Evolutionary conservation across 2,329 filamentous ascomycete genomes (phyloP), one percentile per base, ranked within the genome.

Genomic region (Verticillium alfalfae): DNA sequence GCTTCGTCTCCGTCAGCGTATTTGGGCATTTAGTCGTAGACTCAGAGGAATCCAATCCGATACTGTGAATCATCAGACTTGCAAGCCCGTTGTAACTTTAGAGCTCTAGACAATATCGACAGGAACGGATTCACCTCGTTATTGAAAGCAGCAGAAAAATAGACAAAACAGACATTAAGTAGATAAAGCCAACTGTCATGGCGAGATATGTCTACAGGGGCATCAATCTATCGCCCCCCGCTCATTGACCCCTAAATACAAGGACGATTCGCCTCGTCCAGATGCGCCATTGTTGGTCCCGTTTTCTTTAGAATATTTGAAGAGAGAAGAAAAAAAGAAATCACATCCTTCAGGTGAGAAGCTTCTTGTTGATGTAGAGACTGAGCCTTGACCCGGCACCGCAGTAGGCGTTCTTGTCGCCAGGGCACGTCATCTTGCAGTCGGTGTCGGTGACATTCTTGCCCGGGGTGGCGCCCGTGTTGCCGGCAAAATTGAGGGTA

Each of bases 371-470:
- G 18, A 66, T 61, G 5, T 76, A 76, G 57, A 75, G 34, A 49
- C 69, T 74, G 57, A 76, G 63, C 61, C 66, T 69, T 0, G 60
- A 37, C 0, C 69, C 67, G 0, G 70, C 70, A 56, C 74, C 74
- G 26, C 74, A 76, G 36, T 64, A 75, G 3, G 66, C 64, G 6
- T 66, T 68, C 0, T 62, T 66, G 36, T 78, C 69, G 5, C 74
- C 75, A 10, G 75, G 73, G 59, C 75, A 77, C 6, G 64, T 54
- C 36, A 73, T 69, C 39, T 67, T 71, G 58, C 75, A 78, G 31
- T 75, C 66, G 0, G 66, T 54, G 60, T 70, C 64, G 0, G 68
- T 69, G 2, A 73, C 67, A 49, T 75, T 75, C 60, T 67, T 69
- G 0, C 71, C 73, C 0, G 71, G 68, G 1, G 63, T 41, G 0